A percentile compares a stretch with the other conserved stretches of the same genome.
phyloP scores from a whole-genome alignment of 495 filamentous ascomycete species.

The Talaromyces proteolyticus region DNA sequence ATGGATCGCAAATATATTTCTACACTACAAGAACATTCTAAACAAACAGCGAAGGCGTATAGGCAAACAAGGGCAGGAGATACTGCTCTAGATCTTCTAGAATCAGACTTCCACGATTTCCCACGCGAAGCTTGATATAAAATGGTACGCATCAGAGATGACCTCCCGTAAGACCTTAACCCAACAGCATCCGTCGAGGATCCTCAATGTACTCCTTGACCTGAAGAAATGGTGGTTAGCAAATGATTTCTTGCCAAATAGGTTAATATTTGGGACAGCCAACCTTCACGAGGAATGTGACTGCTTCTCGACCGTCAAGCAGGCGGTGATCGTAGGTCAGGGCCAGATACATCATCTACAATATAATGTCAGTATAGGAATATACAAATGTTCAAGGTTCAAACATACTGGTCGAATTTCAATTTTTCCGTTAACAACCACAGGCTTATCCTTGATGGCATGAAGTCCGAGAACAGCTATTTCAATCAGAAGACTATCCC shows the following conservation, averaged over 20 bases:
- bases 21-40: background rate
- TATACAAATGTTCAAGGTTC: background rate
- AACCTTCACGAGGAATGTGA: conserved; percentile 93
- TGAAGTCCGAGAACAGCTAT: conserved; percentile 91
- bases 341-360: conserved; percentile 95
- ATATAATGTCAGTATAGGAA: conserved; percentile 13
- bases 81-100: background rate
- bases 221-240: conserved; percentile 18
- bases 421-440: conserved; percentile 85
- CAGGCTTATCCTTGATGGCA: conserved; percentile 91
- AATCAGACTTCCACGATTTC: background rate
- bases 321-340: conserved; percentile 96
- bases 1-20: background rate
- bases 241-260: background rate
- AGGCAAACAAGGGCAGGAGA: background rate
- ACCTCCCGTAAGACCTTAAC: conserved; percentile 18
- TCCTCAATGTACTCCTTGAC: conserved; percentile 98
- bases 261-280: background rate
- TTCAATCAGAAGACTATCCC: conserved; percentile 9
- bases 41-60: background rate
- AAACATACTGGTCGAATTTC: conserved; percentile 75
- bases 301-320: conserved; percentile 90
- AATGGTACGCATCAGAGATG: background rate
- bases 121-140: too few relatives aligned
- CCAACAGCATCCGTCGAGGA: conserved; percentile 83